Base-by-base conservation (phyloP, 2,329 filamentous ascomycete species). In the Sporothrix variecibatus region DNA sequence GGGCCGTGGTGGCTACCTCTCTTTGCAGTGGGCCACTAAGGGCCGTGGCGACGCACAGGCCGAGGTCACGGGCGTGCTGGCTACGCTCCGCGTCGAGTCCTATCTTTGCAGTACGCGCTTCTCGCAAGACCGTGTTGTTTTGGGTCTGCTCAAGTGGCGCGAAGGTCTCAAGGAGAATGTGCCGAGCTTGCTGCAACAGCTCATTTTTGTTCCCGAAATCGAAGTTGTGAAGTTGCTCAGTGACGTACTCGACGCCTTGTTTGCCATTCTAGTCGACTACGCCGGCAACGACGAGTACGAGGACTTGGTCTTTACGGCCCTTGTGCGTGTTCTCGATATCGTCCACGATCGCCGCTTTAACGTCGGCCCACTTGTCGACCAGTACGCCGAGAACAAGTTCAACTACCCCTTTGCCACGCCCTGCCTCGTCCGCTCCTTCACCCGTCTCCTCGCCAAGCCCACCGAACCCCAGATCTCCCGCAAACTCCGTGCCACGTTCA, bases 341-440 rank as follows among this genome's bases (percentile, higher is more conserved):
- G 94, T 97, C 5, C 94, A 98, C 80, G 96, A 99, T 82, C 90
- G 96, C 77, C 89, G 96, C 72, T 99, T 97, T 85, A 97, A 98
- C 78, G 86, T 98, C 8, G 92, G 93, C 0, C 95, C 95, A 0
- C 85, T 98, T 51, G 94, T 99, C 43, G 95, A 98, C 80, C 90
- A 94, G 74, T 98, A 98, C 80, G 94, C 94, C 1, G 93, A 95
- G 79, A 93, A 86, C 68, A 91, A 92, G 79, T 98, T 98, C 84
- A 94, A 96, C 80, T 98, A 97, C 80, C 95, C 95, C 0, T 96
- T 96, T 80, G 94, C 94, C 2, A 97, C 94, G 0, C 91, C 94
- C 5, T 97, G 94, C 80, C 86, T 99, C 38, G 91, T 98, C 71
- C 88, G 94, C 76, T 97, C 95, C 51, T 97, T 97, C 78, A 92